Conservation (phyloP, 805 yeast genomes). For the Candida sithepensis region DNA sequence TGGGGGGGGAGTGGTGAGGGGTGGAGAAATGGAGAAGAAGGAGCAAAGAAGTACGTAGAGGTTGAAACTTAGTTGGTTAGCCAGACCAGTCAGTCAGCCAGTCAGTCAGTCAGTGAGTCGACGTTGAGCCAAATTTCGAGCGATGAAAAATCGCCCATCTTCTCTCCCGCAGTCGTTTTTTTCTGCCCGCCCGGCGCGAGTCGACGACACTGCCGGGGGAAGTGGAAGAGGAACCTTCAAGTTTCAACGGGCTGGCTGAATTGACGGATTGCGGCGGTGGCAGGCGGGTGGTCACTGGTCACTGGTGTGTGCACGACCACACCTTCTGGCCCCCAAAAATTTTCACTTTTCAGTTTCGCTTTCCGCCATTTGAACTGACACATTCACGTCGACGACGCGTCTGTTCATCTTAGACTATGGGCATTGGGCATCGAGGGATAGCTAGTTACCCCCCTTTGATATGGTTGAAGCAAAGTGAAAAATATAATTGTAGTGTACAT, state of each 20-base stretch:
- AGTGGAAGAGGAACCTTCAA: no score
- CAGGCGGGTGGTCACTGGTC: no score
- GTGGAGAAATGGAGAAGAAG: no score
- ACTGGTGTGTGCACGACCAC: no score
- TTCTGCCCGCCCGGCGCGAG: neutral
- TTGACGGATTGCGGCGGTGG: no score
- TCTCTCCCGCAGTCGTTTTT: neutral
- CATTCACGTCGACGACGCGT: neutral
- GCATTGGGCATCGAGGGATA: neutral
- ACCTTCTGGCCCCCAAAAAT: neutral
- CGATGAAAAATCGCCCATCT: neutral
- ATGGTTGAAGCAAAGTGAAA: neutral
- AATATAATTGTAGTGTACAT: neutral
- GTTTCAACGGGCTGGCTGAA: no score
- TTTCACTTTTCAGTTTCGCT: neutral
- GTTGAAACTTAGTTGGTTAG: neutral
- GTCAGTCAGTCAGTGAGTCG: no score
- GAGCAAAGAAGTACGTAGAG: neutral
- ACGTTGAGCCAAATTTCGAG: neutral
- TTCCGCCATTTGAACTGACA: no score
- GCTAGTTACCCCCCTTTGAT: neutral
- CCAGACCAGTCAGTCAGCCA: no score
- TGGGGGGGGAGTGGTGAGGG: no score
- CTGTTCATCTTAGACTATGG: no score
- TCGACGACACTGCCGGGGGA: no score